Percentiles rank a stretch among this genome's conserved stretches.
These are phyloP conservation scores for Cladosporium sp. DNA, from an alignment of 2,329 filamentous ascomycete species.

Conservation along the genomic window DNA sequence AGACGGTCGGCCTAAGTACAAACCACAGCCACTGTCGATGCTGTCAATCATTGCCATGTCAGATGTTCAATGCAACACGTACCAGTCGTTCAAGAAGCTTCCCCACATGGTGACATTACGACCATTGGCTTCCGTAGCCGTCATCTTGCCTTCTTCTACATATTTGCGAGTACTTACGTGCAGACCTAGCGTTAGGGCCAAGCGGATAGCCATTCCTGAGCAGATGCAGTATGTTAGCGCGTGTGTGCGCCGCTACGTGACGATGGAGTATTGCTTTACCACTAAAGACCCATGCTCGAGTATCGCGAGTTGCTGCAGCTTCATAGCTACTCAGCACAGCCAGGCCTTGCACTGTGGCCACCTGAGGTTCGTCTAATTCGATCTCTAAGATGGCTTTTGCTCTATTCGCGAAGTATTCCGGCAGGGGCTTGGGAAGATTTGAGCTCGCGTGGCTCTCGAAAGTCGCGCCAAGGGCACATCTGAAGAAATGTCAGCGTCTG, in stretches of 20 bases:
- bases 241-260: neutral
- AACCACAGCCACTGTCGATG: neutral
- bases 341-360: neutral
- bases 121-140: neutral
- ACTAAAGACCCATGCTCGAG: neutral
- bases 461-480: neutral
- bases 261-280: neutral
- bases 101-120: conserved; percentile 1
- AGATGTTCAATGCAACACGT: neutral
- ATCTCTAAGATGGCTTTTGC: neutral
- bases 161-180: neutral
- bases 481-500: neutral
- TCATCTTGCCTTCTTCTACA: neutral
- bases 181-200: neutral
- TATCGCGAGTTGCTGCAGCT: neutral
- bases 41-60: neutral
- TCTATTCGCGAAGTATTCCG: neutral
- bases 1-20: neutral
- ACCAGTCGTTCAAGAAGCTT: neutral
- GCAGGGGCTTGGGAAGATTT: neutral
- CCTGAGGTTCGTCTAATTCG: neutral
- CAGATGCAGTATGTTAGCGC: neutral
- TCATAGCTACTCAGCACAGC: neutral
- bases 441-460: neutral
- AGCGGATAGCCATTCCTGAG: neutral